These are phyloP conservation scores for Crotalaria pallida DNA, from an alignment of 306 rosid genomes.

Conservation along the genomic window DNA sequence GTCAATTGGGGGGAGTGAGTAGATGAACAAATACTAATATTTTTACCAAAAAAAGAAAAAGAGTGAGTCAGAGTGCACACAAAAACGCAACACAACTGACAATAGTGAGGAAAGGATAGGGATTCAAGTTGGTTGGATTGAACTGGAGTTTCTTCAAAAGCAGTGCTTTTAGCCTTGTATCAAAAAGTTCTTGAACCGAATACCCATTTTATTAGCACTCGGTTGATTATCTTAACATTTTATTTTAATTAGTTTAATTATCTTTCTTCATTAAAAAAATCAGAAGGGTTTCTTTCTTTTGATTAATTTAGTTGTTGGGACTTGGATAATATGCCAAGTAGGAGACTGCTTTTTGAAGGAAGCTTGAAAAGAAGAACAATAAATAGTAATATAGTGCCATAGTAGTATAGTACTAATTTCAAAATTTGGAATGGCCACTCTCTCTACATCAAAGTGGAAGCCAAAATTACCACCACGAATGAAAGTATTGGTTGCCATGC, in stretches of 20 bases:
- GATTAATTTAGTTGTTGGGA: neutral
- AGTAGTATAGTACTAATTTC: neutral
- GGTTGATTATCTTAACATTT: neutral
- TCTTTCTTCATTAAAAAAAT: neutral
- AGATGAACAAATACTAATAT: neutral
- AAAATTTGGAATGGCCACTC: conserved; percentile 19
- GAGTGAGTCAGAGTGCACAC: conserved; percentile 39
- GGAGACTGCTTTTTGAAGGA: conserved; percentile 5
- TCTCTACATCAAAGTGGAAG: conserved; percentile 29
- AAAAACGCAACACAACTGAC: conserved; percentile 3
- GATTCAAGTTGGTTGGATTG: conserved; percentile 2
- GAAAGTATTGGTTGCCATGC: conserved; percentile 29
- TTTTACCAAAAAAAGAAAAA: neutral
- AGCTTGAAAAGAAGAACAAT: neutral
- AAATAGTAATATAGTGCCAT: no score
- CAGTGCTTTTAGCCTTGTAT: conserved; percentile 13
- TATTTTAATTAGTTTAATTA: neutral
- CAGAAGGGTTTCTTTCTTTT: neutral
- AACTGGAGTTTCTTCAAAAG: conserved; percentile 28
- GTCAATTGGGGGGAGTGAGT: conserved; percentile 38
- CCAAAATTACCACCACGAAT: conserved; percentile 28
- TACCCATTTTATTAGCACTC: conserved; percentile 22
- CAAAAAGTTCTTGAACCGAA: conserved; percentile 22
- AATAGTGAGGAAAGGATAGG: neutral
- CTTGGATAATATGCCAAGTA: neutral